phyloP scores from a whole-genome alignment of 495 filamentous ascomycete species.

The Lasiosphaeria ovina region DNA sequence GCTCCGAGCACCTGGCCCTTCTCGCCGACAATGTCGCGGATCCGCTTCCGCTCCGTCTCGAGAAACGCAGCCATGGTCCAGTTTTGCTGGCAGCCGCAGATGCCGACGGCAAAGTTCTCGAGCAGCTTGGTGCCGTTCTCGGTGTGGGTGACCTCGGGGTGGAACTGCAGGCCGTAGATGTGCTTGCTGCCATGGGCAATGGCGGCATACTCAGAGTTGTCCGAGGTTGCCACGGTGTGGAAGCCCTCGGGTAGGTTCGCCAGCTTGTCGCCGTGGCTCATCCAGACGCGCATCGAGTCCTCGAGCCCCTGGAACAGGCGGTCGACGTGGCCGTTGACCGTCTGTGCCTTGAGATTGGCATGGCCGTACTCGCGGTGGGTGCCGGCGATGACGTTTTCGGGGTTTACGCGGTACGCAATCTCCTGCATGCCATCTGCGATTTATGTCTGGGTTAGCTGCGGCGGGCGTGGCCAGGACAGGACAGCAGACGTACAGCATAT shows the following conservation, averaged over 20 bases:
- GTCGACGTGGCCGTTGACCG: slow-evolving; percentile 59
- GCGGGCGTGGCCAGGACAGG: too few species aligned
- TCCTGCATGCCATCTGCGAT: slow-evolving; percentile 49
- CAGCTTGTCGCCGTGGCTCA: slow-evolving; percentile 88
- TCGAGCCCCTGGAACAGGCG: slow-evolving; percentile 69
- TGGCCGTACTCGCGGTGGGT: slow-evolving; percentile 50
- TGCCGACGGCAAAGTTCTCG: slow-evolving; percentile 75
- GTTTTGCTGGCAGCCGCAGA: slow-evolving; percentile 69
- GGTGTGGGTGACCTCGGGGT: slow-evolving; percentile 68
- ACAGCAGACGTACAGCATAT: slow-evolving; percentile 59
- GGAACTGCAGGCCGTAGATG: slow-evolving; percentile 75
- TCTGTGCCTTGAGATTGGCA: slow-evolving; percentile 42
- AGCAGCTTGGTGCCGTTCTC: slow-evolving; percentile 58
- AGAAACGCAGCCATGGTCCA: slow-evolving; percentile 86
- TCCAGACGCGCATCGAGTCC: slow-evolving; percentile 65
- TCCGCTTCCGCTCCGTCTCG: slow-evolving; percentile 72
- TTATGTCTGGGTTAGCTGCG: neutral
- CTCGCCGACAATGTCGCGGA: slow-evolving; percentile 72
- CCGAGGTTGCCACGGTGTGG: slow-evolving; percentile 66
- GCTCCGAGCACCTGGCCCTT: slow-evolving; percentile 81
- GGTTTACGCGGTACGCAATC: slow-evolving; percentile 70
- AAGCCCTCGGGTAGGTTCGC: slow-evolving; percentile 68
- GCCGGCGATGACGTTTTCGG: slow-evolving; percentile 69
- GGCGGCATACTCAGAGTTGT: slow-evolving; percentile 71
- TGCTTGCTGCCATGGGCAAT: slow-evolving; percentile 72